Evolutionary conservation across 1,139 yeast genomes (phyloP), one percentile per base, ranked within the genome.

Genomic region (Entelexis paramagnoliae): DNA sequence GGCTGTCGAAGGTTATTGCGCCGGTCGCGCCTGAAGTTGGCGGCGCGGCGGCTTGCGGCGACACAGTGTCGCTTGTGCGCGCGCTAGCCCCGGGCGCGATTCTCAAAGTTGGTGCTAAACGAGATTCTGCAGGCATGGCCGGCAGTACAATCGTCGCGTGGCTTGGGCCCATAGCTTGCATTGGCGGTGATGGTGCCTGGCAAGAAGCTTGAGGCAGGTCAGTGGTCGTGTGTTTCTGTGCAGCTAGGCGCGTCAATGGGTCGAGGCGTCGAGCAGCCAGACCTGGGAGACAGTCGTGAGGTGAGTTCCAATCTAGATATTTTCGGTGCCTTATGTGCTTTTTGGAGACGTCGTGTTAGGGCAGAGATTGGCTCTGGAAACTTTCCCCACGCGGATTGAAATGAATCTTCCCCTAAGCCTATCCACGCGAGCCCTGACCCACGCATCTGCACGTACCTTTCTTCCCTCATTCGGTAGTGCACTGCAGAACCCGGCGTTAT

Each of bases 231-330:
- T 36, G 17, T 13, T 36, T 20, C n/a, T 8, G 16, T 3, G 41
- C 41, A 6, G 14, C 6, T 13, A 5, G 17, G 26, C 16, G 28
- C 3, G 16, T 22, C 14, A 20, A 7, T 13, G 16, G 41, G 16
- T 20, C 17, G 17, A 7, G 16, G 28, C 29, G 17, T 11, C 13
- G 28, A 36, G 16, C 28, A 10, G 17, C 29, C 13, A 22, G 26
- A 22, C 41, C 41, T 10, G 20, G 16, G 24, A 11, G 20, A 16
- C 4, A 20, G 13, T 20, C 26, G 43, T 4, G 43, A 17, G 44
- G 14, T 40, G 34, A 40, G 33, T 29, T 32, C 19, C 46, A 42
- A 42, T 42, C 46, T 42, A 30, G 46, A 42, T 30, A 42, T 42
- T 42, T 40, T 41, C 16, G 26, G 34, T 6, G 34, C 29, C 34